A percentile compares a stretch with the other conserved stretches of the same genome.
phyloP scores from a whole-genome alignment of 2,329 filamentous ascomycete genomes.

The Cladophialophora chaetospira region DNA sequence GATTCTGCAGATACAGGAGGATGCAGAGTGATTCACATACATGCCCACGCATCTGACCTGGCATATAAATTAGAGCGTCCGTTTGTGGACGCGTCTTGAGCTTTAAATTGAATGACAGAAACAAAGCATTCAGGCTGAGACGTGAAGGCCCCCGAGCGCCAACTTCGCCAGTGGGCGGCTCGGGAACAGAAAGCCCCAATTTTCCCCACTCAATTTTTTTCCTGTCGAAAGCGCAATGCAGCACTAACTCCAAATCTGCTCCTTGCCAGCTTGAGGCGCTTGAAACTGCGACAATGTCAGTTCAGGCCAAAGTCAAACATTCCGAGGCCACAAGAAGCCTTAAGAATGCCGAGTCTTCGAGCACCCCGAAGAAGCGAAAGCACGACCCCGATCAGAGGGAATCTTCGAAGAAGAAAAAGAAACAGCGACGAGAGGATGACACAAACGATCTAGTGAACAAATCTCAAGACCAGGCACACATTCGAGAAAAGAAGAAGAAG shows the following conservation, averaged over 20 bases:
- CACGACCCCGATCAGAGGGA: constrained; percentile 26
- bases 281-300: constrained; percentile 12
- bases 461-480: background rate
- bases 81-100: too few relatives aligned
- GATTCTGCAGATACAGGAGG: too few relatives aligned
- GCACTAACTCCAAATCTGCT: background rate
- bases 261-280: background rate
- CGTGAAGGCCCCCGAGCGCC: too few relatives aligned
- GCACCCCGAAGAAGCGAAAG: constrained; percentile 28
- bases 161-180: too few relatives aligned
- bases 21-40: too few relatives aligned
- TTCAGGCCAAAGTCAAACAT: constrained; percentile 8
- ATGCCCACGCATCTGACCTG: too few relatives aligned
- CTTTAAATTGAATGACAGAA: too few relatives aligned
- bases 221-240: background rate
- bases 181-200: too few relatives aligned
- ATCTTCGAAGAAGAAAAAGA: constrained; percentile 27
- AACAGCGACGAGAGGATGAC: constrained; percentile 12
- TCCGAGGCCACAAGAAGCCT: background rate
- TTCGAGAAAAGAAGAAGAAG: constrained; percentile 28
- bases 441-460: background rate
- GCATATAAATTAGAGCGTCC: too few relatives aligned
- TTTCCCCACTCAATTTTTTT: constrained; percentile 10
- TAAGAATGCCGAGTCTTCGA: constrained; percentile 2
- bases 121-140: too few relatives aligned